Evolutionary conservation across 2,329 filamentous ascomycete genomes (phyloP).

Genomic region (Neofusicoccum umdonicola): DNA sequence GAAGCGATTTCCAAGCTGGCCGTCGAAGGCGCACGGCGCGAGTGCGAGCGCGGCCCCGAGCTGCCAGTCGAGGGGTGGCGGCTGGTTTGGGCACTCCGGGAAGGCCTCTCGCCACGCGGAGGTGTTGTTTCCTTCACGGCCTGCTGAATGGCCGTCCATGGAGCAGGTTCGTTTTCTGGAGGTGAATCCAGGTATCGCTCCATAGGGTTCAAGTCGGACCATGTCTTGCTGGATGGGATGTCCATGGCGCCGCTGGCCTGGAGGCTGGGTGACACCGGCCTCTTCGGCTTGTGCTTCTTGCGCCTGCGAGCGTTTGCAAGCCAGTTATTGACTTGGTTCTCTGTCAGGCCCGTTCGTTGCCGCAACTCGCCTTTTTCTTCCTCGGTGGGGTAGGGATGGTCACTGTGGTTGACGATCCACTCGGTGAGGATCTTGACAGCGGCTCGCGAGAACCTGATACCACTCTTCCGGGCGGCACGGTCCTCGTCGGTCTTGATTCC

Average conservation of each 20-base stretch:
- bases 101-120: slow-evolving; percentile 34
- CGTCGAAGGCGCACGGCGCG: slow-evolving; percentile 52
- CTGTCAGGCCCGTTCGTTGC: slow-evolving; percentile 73
- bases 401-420: slow-evolving; percentile 77
- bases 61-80: slow-evolving; percentile 52
- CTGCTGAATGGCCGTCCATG: slow-evolving; percentile 61
- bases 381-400: slow-evolving; percentile 85
- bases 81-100: slow-evolving; percentile 31
- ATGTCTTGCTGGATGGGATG: slow-evolving; percentile 65
- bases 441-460: slow-evolving; percentile 74
- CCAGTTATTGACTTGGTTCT: slow-evolving; percentile 87
- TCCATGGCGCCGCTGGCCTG: slow-evolving; percentile 63
- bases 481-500: slow-evolving; percentile 34
- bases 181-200: slow-evolving; percentile 69
- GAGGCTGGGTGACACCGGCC: slow-evolving; percentile 68
- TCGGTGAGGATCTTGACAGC: slow-evolving; percentile 78
- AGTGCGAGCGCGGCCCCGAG: slow-evolving; percentile 42
- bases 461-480: slow-evolving; percentile 57
- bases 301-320: slow-evolving; percentile 83
- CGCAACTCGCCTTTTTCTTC: slow-evolving; percentile 80
- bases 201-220: slow-evolving; percentile 60
- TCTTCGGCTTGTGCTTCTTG: slow-evolving; percentile 69
- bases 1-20: slow-evolving; percentile 54
- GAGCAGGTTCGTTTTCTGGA: slow-evolving; percentile 67
- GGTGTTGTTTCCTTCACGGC: slow-evolving; percentile 49